Evolutionary conservation across 1,284 basidiomycete genomes (phyloP), one percentile per base, ranked within the genome.

Genomic region (Porodaedalea pini): DNA sequence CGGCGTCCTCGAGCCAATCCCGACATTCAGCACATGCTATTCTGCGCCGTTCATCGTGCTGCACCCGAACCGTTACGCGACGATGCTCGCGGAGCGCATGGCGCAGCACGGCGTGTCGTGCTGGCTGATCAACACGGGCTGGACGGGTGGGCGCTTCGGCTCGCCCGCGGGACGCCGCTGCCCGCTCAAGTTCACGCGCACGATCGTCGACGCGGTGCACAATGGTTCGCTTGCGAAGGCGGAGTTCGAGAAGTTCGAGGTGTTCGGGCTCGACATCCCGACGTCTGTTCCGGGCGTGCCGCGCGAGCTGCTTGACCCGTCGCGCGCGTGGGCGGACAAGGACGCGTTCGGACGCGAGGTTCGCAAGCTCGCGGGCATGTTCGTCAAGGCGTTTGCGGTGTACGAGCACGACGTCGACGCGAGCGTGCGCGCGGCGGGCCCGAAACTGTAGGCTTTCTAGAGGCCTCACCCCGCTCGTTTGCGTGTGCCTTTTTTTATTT

Each of bases 51-150:
- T 99, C 84, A 97, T 99, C 70, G 90, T 98, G 64, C 90, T 98
- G 60, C 95, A 97, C 77, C 93, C 93, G 54, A 85, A 88, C 54
- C 88, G 93, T 63, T 99, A 99, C 75, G 96, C 96, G 52, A 82
- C 88, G 73, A 99, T 99, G 97, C 82, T 99, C 65, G 94, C 96
- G 7, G 88, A 94, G 70, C 87, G 92, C 69, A 99, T 99, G 96
- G 76, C 87, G 59, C 83, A 88, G 75, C 81, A 92, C 78, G 85
- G 93, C 62, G 94, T 94, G 69, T 77, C 96, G 75, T 98, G 95
- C 80, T 99, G 93, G 93, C 83, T 99, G 69, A 92, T 99, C 84
- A 98, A 99, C 88, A 98, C 96, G 19, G 96, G 96, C 68, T 99
- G 96, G 96, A 90, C 92, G 57, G 89, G 92, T 61, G 96, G 96